phyloP scores from a whole-genome alignment of 208 protist species.

The Trypanosoma grayi region DNA sequence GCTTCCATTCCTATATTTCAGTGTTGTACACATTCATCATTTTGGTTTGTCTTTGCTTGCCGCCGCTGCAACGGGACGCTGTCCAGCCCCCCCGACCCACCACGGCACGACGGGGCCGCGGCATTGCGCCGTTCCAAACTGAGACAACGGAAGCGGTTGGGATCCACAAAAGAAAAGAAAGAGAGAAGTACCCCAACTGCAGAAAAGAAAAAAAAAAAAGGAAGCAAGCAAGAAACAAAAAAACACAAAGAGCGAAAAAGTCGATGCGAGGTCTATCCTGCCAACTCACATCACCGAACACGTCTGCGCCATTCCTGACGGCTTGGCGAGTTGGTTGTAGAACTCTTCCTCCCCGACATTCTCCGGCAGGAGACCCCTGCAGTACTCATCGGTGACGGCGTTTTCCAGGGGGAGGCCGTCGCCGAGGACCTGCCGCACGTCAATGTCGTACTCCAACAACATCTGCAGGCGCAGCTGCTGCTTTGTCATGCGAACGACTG shows the following conservation, averaged over 20 bases:
- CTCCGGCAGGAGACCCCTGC: conserved; percentile 11
- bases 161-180: not conserved
- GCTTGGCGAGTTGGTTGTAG: conserved; percentile 29
- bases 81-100: too few relatives aligned
- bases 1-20: too few relatives aligned
- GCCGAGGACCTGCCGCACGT: conserved; percentile 26
- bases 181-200: not conserved
- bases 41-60: too few relatives aligned
- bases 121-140: too few relatives aligned
- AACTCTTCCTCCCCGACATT: conserved; percentile 29
- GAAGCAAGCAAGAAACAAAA: not conserved
- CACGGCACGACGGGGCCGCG: too few relatives aligned
- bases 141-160: too few relatives aligned
- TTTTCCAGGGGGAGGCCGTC: conserved; percentile 16
- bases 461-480: conserved; percentile 32
- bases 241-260: not conserved
- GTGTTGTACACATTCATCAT: too few relatives aligned
- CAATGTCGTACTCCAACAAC: conserved; percentile 27
- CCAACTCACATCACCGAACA: conserved; percentile 28
- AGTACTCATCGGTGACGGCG: conserved; percentile 11
- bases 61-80: too few relatives aligned
- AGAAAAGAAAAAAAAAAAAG: conserved; percentile 1
- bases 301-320: conserved; percentile 27
- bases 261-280: too few relatives aligned
- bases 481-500: conserved; percentile 28